Evolutionary conservation across 139 green algal species (phyloP).

Genomic region (Chlorella vulgaris): DNA sequence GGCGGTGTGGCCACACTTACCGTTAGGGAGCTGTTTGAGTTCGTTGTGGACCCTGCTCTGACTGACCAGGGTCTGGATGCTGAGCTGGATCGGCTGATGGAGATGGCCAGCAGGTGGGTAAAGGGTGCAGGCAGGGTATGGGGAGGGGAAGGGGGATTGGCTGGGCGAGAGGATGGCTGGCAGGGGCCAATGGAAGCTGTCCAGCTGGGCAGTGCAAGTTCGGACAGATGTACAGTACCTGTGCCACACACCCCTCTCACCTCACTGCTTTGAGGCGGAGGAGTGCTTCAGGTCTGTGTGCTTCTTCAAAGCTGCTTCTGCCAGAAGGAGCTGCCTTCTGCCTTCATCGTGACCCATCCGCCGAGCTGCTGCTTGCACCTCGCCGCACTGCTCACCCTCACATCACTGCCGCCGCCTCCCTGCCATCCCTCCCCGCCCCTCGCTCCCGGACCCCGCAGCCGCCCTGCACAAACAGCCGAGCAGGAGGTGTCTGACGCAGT

Average conservation of each 20-base stretch:
- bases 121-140: neutral
- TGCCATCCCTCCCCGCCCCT: neutral
- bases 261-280: no score
- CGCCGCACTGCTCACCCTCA: neutral
- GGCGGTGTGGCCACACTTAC: slow-evolving; percentile 80
- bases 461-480: slow-evolving; percentile 37
- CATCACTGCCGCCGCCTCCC: neutral
- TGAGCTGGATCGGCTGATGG: slow-evolving; percentile 78
- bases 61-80: slow-evolving; percentile 63
- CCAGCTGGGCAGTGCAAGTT: no score
- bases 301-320: no score
- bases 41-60: slow-evolving; percentile 86
- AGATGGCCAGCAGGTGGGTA: slow-evolving; percentile 67
- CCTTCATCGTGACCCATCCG: neutral
- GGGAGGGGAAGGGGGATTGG: neutral
- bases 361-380: neutral
- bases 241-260: no score
- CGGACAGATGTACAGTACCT: no score
- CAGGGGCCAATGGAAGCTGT: neutral
- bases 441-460: neutral
- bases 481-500: slow-evolving; percentile 48
- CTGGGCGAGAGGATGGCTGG: neutral
- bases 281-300: no score
- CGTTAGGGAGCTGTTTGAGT: slow-evolving; percentile 97
- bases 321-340: no score